These are phyloP conservation scores for Grosmannia huntii DNA, from an alignment of 2,329 filamentous ascomycete genomes.

Conservation along the genomic window DNA sequence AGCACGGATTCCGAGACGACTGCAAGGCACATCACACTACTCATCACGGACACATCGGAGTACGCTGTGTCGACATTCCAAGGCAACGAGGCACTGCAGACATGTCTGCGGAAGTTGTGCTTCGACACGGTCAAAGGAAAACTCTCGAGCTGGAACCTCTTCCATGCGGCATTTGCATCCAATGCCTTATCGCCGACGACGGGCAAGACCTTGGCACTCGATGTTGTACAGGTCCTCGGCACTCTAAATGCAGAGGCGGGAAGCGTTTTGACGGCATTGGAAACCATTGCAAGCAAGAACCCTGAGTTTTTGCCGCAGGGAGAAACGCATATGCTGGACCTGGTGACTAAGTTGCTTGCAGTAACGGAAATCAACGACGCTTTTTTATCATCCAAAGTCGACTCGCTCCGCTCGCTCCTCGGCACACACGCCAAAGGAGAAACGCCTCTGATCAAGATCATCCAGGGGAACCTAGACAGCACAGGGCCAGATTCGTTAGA, in stretches of 20 bases:
- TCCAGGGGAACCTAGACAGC: constrained; percentile 41
- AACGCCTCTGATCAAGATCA: constrained; percentile 34
- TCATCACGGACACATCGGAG: constrained; percentile 34
- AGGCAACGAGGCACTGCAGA: constrained; percentile 31
- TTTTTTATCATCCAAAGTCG: constrained; percentile 26
- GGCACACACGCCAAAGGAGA: constrained; percentile 28
- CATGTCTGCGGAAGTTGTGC: constrained; percentile 28
- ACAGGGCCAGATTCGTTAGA: constrained; percentile 35
- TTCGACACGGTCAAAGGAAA: constrained; percentile 24
- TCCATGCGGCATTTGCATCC: constrained; percentile 34
- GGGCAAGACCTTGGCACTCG: constrained; percentile 17
- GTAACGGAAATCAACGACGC: constrained; percentile 36
- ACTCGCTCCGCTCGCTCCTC: constrained; percentile 30
- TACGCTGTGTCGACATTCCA: constrained; percentile 20
- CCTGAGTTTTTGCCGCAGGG: constrained; percentile 31
- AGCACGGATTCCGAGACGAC: constrained; percentile 17
- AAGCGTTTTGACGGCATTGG: constrained; percentile 30
- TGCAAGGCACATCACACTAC: constrained; percentile 24
- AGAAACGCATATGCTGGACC: constrained; percentile 31
- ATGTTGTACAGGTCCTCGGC: constrained; percentile 17
- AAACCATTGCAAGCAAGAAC: constrained; percentile 31
- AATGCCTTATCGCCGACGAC: constrained; percentile 24
- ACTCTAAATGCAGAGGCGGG: constrained; percentile 12
- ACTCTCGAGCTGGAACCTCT: constrained; percentile 27
- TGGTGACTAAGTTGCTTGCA: constrained; percentile 40